Evolutionary conservation across 495 filamentous ascomycete species (phyloP).

Genomic region (Penicillium soppii): DNA sequence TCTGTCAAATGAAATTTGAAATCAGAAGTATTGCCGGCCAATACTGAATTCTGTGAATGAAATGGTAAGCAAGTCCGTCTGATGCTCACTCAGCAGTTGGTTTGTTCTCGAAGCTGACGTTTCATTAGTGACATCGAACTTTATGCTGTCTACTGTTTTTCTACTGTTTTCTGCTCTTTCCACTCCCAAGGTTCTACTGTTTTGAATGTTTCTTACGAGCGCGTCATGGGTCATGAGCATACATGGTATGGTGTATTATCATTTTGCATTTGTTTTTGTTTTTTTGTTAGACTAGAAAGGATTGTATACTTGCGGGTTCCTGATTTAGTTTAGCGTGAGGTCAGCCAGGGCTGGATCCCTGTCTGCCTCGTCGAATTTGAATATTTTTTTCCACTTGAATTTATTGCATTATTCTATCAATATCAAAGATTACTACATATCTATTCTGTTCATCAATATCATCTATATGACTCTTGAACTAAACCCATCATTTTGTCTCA

Average conservation of each 20-base stretch:
- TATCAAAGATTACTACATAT: no score
- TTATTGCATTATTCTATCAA: no score
- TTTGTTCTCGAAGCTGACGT: slow-evolving; percentile 4
- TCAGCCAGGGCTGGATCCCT: not conserved
- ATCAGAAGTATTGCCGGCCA: not conserved
- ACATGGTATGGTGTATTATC: slow-evolving; percentile 6
- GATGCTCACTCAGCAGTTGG: slow-evolving; percentile 4
- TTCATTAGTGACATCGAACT: slow-evolving; percentile 2
- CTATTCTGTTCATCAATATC: not conserved
- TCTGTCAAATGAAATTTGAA: slow-evolving; percentile 28
- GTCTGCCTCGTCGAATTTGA: slow-evolving; percentile 3
- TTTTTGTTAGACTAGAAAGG: slow-evolving; percentile 3
- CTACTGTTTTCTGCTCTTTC: no score
- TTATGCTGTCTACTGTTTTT: not conserved
- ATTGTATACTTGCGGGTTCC: slow-evolving; percentile 6
- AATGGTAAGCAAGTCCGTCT: slow-evolving; percentile 1
- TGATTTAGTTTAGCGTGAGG: slow-evolving; percentile 6
- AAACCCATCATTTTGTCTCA: not conserved
- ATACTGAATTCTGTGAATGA: not conserved
- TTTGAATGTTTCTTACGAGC: not conserved
- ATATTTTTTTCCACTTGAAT: not conserved
- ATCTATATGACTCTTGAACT: not conserved
- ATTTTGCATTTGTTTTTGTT: not conserved
- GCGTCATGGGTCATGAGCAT: slow-evolving; percentile 6
- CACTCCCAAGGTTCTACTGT: not conserved